These are phyloP conservation scores for Colletotrichum filicis DNA, from an alignment of 2,329 filamentous ascomycete species.

Conservation along the genomic window DNA sequence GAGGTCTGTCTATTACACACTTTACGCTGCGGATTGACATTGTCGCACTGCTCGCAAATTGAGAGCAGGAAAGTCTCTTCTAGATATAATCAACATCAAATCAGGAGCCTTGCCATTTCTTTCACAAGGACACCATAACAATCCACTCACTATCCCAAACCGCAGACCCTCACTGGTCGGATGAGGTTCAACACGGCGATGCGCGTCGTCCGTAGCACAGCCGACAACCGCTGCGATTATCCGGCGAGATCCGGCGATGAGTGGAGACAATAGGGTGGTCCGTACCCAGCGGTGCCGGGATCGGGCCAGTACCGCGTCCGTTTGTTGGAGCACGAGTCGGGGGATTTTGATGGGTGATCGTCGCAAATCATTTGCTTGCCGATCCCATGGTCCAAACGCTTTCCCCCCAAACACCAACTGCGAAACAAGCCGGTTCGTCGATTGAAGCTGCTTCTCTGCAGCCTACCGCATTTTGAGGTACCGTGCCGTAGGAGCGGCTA, in stretches of 20 bases:
- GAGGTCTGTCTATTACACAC: background rate
- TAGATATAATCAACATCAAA: slow-evolving; percentile 1
- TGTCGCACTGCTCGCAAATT: background rate
- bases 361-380: background rate
- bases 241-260: slow-evolving; percentile 16
- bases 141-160: background rate
- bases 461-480: background rate
- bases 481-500: background rate
- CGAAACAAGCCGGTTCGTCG: background rate
- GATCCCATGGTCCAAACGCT: background rate
- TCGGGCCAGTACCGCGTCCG: background rate
- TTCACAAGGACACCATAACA: background rate
- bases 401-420: background rate
- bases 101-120: background rate
- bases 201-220: slow-evolving; percentile 1
- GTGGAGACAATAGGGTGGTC: slow-evolving; percentile 2
- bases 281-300: background rate
- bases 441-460: background rate
- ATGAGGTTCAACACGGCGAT: slow-evolving; percentile 1
- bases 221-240: slow-evolving; percentile 20
- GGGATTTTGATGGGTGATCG: background rate
- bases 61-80: background rate
- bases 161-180: background rate
- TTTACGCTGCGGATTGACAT: background rate
- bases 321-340: slow-evolving; percentile 4